Percentiles rank a stretch among this genome's conserved stretches.
These are phyloP conservation scores for Puccinia sorghi DNA, from an alignment of 1,284 basidiomycete genomes.

Conservation along the genomic window DNA sequence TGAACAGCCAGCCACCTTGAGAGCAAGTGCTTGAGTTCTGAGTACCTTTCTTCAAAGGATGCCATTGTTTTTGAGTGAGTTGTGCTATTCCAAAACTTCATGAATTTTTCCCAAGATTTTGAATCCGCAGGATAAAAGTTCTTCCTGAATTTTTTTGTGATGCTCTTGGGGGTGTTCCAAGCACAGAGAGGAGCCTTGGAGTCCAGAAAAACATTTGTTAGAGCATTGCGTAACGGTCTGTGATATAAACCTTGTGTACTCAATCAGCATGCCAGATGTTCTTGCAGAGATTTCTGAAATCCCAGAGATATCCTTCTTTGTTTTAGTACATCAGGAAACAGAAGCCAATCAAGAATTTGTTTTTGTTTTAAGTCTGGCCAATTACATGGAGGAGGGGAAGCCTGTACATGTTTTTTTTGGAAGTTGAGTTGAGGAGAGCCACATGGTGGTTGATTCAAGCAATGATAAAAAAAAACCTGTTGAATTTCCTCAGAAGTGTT, in stretches of 20 bases:
- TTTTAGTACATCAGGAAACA: too few species aligned
- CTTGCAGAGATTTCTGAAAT: not conserved
- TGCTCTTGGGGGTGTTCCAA: not conserved
- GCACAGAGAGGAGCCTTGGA: not conserved
- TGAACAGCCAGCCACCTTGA: not conserved
- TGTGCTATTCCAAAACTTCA: not conserved
- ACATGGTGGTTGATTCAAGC: too few species aligned
- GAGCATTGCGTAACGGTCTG: not conserved
- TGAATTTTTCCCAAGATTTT: not conserved
- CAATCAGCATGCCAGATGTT: not conserved
- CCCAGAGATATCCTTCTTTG: too few species aligned
- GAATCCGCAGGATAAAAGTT: not conserved
- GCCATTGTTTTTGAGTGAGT: not conserved
- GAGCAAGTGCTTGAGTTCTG: not conserved
- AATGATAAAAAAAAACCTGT: too few species aligned
- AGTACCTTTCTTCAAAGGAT: not conserved
- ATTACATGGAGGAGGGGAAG: too few species aligned
- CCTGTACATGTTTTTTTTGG: too few species aligned
- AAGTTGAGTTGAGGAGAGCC: too few species aligned
- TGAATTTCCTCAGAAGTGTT: too few species aligned
- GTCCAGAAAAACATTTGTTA: not conserved
- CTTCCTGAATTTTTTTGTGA: not conserved
- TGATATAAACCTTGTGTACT: not conserved
- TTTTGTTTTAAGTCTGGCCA: too few species aligned
- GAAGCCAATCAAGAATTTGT: too few species aligned